phyloP scores from a whole-genome alignment of 2,329 filamentous ascomycete genomes.

The Dactylella cylindrospora region DNA sequence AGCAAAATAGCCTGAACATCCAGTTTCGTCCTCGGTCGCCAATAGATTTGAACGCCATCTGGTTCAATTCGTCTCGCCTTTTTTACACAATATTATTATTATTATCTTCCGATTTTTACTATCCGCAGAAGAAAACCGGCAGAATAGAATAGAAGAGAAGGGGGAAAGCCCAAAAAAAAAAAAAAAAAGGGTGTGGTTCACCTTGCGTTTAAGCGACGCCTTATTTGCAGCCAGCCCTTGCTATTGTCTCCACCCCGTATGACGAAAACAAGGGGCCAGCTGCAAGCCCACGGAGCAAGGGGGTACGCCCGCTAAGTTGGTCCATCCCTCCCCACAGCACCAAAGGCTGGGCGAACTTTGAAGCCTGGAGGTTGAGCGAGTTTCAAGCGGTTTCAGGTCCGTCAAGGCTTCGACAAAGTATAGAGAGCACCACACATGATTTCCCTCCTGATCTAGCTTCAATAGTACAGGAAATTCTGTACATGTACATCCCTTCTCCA shows the following conservation, averaged over 20 bases:
- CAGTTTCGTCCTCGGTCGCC: constrained; percentile 23
- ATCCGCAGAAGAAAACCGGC: no score
- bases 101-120: no score
- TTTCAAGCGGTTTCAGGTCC: constrained; percentile 42
- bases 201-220: constrained; percentile 44
- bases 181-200: constrained; percentile 23
- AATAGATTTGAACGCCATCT: constrained; percentile 25
- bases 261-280: constrained; percentile 36
- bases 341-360: constrained; percentile 10
- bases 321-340: no score
- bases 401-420: constrained; percentile 16
- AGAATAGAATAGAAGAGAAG: no score
- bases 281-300: constrained; percentile 12
- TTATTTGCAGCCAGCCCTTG: constrained; percentile 36
- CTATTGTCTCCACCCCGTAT: constrained; percentile 20
- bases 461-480: no score
- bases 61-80: no score
- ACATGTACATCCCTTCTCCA: no score
- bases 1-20: constrained; percentile 7
- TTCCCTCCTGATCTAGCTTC: constrained; percentile 10
- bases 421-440: constrained; percentile 39
- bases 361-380: constrained; percentile 42
- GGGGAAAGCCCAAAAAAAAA: constrained; percentile 37
- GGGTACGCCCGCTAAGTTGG: no score
- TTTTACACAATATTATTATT: no score